Base-by-base conservation (phyloP, 2,329 filamentous ascomycete species). In the Cladophialophora psammophila region DNA sequence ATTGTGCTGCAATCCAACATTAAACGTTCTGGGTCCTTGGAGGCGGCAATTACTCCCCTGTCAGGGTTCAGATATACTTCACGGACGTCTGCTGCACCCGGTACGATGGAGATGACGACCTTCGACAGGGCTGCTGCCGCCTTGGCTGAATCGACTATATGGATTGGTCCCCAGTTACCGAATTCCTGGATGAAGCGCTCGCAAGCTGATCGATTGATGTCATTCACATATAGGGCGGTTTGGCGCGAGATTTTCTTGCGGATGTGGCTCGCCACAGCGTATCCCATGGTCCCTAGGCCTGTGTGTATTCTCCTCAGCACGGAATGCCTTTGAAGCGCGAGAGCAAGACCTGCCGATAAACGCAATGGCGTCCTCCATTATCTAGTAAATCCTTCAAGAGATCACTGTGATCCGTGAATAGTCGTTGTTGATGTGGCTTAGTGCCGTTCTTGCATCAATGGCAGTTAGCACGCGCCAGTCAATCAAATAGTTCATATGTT, bases 1-100 rank as follows among this genome's bases (percentile, higher is more conserved):
- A 63, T 63, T 7, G 60, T 63, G 52, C 60, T 63, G 52, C 60
- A 56, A 18, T 63, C 60, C 60, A 63, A 35, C 38, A 57, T 31
- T 31, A 63, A 26, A 26, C 60, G 48, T 12, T 50, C 40, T 7
- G 50, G n/a, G 20, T 56, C 50, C n/a, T 45, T 42, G 7, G 60
- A 32, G 20, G 60, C 52, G 18, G 60, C 60, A 34, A 63, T 50
- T 10, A 63, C 36, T 9, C 60, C 60, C 4, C 5, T 56, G 6
- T 50, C 60, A n/a, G 50, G 35, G 32, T 63, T 38, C 18, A 63
- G 52, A 45, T 56, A 63, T 56, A 63, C 60, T n/a, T 53, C 32
- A 18, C 52, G 52, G 20, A 55, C 52, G 13, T 63, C 50, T 15
- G 34, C 50, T 10, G 52, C 60, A 20, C 52, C 53, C 1, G 60